Base-by-base conservation (phyloP, 2,329 filamentous ascomycete genomes). In the Alternaria arbusti region DNA sequence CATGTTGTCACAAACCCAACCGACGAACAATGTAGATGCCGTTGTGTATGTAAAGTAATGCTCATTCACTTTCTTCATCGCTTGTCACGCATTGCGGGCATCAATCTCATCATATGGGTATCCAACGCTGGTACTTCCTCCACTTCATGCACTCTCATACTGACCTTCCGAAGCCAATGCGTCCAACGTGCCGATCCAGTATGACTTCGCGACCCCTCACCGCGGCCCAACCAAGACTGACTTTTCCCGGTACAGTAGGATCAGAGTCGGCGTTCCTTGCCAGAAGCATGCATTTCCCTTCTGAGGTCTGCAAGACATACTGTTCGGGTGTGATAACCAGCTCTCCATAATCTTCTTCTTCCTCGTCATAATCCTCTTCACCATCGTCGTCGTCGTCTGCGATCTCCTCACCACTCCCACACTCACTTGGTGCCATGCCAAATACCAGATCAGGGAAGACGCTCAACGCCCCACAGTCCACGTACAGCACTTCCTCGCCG, bases 141-240 rank as follows among this genome's bases (percentile, higher is more conserved):
- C 28, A 5, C 28, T 8, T 20, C 22, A 7, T 10, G 20, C 15
- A 51, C 13, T 32, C 49, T 32, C 49, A 51, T 15, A 22, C 8
- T 12, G 7, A 15, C 4, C 32, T 36, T 23, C 5, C 59, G 56
- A 72, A 63, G 8, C 65, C 67, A 30, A 70, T 65, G 17, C 57
- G 62, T 30, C 51, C 44, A 15, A 40, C 54, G 22, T 25, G 57
- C 59, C 63, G 62, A 46, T 73, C 70, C 20, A 73, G 43, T 40
- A 71, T 59, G 6, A 72, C 46, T 7, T 55, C 32, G 20, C 63
- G 59, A 8, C 70, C 70, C 25, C 68, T 63, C 12, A 71, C 44
- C 9, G 67, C 70, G 9, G 70, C 69, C 68, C 70, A 73, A 4
- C 70, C 70, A 25, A 73, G 54, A 12, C 54, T 51, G 13, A 66